Evolutionary conservation across 306 rosid species (phyloP), one percentile per base, ranked within the genome.

Genomic region (Vigna radiata): DNA sequence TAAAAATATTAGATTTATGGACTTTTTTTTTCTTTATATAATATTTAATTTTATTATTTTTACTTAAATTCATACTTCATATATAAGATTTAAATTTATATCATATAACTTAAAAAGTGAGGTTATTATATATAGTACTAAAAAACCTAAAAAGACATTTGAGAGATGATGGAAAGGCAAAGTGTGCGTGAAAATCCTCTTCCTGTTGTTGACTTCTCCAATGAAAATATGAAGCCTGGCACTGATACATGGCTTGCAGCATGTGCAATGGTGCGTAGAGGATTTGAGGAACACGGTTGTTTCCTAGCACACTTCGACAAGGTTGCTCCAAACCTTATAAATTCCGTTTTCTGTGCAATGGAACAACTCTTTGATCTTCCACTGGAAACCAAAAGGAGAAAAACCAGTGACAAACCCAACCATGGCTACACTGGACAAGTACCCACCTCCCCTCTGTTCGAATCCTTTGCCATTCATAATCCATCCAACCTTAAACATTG

Each of bases 401-500:
- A 43, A 41, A 82, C 85, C 14, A 77, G 79, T 64, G 70, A 77
- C 0, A 82, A 71, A 65, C 75, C 79, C 36, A 46, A 41, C 33
- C 79, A 77, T 71, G 48, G 79, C 49, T 82, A 82, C 70, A 48
- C 58, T 8, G 71, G 79, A 7, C 69, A 37, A 63, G 7, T 64
- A 7, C 5, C 82, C 41, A 0, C 7, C 4, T 14, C 43, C 37
- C 82, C 82, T 23, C 58, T 77, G 1, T 82, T 59, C 39, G 79
- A 82, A 65, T 77, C 85, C 36, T 74, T 77, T 11, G 82, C 79
- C 1, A 37, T 82, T 15, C 79, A 71, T 41, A 56, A 66, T 65
- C 76, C 85, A 12, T 64, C 56, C 0, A 63, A 16, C 36, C 4
- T 18, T 10, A 55, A 76, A 63, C 70, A 31, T 29, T 70, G 78